Evolutionary conservation across 2,329 filamentous ascomycete genomes (phyloP).

Genomic region (Ceratocystis lukuohia): DNA sequence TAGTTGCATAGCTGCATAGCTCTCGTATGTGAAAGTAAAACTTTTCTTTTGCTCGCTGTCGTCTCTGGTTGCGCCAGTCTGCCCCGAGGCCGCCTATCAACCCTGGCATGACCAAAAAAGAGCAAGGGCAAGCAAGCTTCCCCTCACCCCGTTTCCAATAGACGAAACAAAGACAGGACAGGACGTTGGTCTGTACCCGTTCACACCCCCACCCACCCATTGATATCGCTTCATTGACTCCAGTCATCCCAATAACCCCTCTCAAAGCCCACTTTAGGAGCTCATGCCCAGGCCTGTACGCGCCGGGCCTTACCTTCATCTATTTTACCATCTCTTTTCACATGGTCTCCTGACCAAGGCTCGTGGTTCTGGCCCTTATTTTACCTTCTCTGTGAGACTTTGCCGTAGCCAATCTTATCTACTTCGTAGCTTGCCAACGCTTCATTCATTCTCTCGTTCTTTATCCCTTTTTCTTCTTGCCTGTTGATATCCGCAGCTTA

Average conservation of each 20-base stretch:
- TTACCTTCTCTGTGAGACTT: background rate
- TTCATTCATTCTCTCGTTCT: background rate
- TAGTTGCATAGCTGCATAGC: background rate
- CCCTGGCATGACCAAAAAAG: background rate
- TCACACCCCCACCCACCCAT: background rate
- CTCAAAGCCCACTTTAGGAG: background rate
- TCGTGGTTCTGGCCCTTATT: background rate
- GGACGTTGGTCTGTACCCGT: background rate
- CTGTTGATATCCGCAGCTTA: background rate
- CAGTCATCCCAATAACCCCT: background rate
- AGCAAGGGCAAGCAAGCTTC: background rate
- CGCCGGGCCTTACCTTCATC: background rate
- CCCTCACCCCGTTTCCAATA: background rate
- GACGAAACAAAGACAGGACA: too few species aligned
- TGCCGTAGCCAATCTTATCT: background rate
- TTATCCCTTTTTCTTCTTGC: background rate
- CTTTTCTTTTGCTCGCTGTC: background rate
- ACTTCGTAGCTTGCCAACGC: background rate
- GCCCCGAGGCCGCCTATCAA: background rate
- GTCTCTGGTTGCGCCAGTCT: background rate
- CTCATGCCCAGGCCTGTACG: conserved; percentile 2
- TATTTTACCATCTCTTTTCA: background rate
- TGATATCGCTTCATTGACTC: background rate
- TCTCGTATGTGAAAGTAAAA: background rate
- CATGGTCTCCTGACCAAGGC: background rate